Evolutionary conservation across 2,329 filamentous ascomycete species (phyloP), one percentile per base, ranked within the genome.

Genomic region (Mollisia scopiformis): DNA sequence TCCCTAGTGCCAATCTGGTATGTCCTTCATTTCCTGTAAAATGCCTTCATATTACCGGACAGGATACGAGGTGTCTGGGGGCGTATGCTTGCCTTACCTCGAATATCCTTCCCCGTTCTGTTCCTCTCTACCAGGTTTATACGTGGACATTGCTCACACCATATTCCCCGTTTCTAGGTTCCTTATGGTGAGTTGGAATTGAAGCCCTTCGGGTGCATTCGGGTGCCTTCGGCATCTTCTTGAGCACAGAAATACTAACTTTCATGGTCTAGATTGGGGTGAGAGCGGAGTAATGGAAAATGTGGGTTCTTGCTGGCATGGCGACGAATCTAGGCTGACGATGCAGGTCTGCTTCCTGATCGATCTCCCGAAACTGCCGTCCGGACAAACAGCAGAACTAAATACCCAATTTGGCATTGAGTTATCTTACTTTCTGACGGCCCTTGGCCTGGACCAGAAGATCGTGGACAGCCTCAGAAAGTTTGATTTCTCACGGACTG

Each of bases 1-100:
- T 98, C 1, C 93, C 95, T 0, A 94, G 89, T 3, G 95, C 93
- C 1, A 99, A 99, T 69, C 79, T 97, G 52, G 88, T 90, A 13
- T 82, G 86, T 7, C 92, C 91, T 69, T 10, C 8, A 25, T 2
- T 27, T 23, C 8, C 8, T 2, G 13, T 11, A 14, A 2, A 2
- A 8, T 13, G 8, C 10, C 4, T 23, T 47, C 43, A 27, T 27
- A 16, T 2, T 25, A 13, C 39, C 25, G 1, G 28, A 14, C 31
- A 13, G 8, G 43, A 47, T 28, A 47, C 23, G 43, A n/a, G 21
- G 19, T 43, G 19, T 21, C 3, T 23, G 16, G 16, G 21, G 39
- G 19, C 4, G 39, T 16, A 37, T 37, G 11, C 3, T 14, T 43
- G 39, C 16, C 16, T 19, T 19, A 43, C 28, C 6, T 16, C 7